A percentile compares a stretch with the other conserved stretches of the same genome.
phyloP scores from a whole-genome alignment of 202 grass and related monocot species.

The Elaeis oleifera region DNA sequence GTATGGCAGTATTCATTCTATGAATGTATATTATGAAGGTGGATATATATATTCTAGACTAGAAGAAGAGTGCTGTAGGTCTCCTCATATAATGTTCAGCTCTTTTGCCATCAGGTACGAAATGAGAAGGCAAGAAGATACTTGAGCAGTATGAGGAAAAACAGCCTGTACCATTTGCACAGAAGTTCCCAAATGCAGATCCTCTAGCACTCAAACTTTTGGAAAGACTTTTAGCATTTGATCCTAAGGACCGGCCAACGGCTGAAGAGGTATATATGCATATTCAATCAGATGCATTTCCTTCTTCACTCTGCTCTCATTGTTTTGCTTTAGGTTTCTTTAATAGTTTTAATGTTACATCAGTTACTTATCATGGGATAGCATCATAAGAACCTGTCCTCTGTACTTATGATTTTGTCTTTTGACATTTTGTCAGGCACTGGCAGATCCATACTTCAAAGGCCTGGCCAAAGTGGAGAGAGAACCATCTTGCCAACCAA shows the following conservation, averaged over 20 bases:
- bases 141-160: slow-evolving; percentile 76
- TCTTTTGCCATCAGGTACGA: slow-evolving; percentile 43
- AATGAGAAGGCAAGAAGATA: slow-evolving; percentile 96
- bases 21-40: neutral
- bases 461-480: slow-evolving; percentile 71
- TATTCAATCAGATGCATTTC: slow-evolving; percentile 6
- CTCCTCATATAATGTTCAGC: neutral
- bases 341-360: neutral
- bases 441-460: slow-evolving; percentile 84
- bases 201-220: slow-evolving; percentile 73
- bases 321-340: neutral
- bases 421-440: slow-evolving; percentile 33
- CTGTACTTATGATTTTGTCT: too few species aligned
- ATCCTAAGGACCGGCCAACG: slow-evolving; percentile 91
- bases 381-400: too few species aligned
- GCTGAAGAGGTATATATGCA: slow-evolving; percentile 61
- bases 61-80: neutral
- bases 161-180: slow-evolving; percentile 56
- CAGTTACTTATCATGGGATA: neutral
- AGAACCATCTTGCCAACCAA: slow-evolving; percentile 82
- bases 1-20: slow-evolving; percentile 31
- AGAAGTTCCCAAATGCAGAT: slow-evolving; percentile 90
- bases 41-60: neutral
- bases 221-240: slow-evolving; percentile 83
- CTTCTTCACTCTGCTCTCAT: neutral